These are phyloP conservation scores for Penicillium coprophilum DNA, from an alignment of 495 filamentous ascomycete species.

Conservation along the genomic window DNA sequence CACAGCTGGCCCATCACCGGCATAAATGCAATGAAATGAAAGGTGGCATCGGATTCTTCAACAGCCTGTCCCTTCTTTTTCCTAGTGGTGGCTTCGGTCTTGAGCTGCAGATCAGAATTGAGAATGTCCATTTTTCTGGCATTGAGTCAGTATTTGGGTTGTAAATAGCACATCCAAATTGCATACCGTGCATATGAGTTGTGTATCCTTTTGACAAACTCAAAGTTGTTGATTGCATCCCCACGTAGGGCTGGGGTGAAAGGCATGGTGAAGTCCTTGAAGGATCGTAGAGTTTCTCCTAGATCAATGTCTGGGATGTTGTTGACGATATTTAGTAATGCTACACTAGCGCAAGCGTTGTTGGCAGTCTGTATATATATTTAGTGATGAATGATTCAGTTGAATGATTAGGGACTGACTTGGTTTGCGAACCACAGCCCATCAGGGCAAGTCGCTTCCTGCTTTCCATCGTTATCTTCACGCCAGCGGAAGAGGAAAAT, in stretches of 20 bases:
- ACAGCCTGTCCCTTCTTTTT: conserved; percentile 41
- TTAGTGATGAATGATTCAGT: conserved; percentile 5
- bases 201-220: conserved; percentile 76
- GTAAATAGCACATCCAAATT: neutral
- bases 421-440: conserved; percentile 95
- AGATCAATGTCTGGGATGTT: conserved; percentile 67
- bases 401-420: conserved; percentile 39
- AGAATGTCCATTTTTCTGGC: conserved; percentile 73
- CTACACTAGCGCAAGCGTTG: conserved; percentile 86
- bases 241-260: conserved; percentile 74
- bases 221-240: conserved; percentile 67
- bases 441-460: conserved; percentile 60
- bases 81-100: conserved; percentile 55
- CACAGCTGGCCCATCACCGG: conserved; percentile 73
- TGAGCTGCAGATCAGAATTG: conserved; percentile 68
- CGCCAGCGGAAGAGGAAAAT: conserved; percentile 80
- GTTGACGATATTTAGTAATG: conserved; percentile 87
- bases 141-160: neutral
- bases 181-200: conserved; percentile 81
- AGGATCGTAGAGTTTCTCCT: conserved; percentile 62
- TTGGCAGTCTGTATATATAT: conserved; percentile 58
- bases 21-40: conserved; percentile 90
- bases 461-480: conserved; percentile 56
- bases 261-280: conserved; percentile 67
- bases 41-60: conserved; percentile 54